Evolutionary conservation across 2,329 filamentous ascomycete genomes (phyloP), one percentile per base, ranked within the genome.

Genomic region (Aspergillus pseudotamarii): DNA sequence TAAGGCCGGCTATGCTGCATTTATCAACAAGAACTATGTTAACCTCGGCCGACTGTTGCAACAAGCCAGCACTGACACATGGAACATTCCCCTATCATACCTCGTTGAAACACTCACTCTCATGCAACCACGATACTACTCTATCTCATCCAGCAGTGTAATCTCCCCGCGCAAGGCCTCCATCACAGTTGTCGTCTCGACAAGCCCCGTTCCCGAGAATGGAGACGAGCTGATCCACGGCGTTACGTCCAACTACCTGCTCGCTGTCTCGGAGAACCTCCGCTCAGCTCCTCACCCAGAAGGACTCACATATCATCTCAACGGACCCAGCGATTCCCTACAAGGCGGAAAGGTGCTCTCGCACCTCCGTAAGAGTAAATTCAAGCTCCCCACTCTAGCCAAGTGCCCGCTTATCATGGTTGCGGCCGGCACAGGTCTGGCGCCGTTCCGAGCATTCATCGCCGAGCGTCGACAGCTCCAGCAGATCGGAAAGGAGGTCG

Each of bases 111-210:
- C 91, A 64, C 78, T 97, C 60, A 90, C 88, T 78, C 95, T 95
- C 82, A 87, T 97, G 60, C 93, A 96, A 77, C 93, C 94, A 21
- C 91, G 93, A 55, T 97, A 96, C 84, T 97, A 97, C 83, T 97
- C 94, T 57, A 97, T 97, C 78, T 96, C 94, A 2, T 97, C 94
- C 2, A 74, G 71, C 55, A 73, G 71, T 41, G 67, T 73, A 1
- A 66, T 75, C 34, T 68, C 16, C 92, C 93, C 73, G 0, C 71
- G 72, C 26, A 75, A 72, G 58, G 65, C 69, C 21, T 91, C 94
- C 57, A 90, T 97, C 73, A 97, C 94, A 11, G 94, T 93, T 54
- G 90, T 97, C 38, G 93, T 97, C 63, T 93, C 97, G 75, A 90
- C 88, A 10, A 85, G 91, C 64, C 79, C 86, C 50, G 85, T 95